Evolutionary conservation across 805 yeast genomes (phyloP), one percentile per base, ranked within the genome.

Genomic region (Candida koratica): DNA sequence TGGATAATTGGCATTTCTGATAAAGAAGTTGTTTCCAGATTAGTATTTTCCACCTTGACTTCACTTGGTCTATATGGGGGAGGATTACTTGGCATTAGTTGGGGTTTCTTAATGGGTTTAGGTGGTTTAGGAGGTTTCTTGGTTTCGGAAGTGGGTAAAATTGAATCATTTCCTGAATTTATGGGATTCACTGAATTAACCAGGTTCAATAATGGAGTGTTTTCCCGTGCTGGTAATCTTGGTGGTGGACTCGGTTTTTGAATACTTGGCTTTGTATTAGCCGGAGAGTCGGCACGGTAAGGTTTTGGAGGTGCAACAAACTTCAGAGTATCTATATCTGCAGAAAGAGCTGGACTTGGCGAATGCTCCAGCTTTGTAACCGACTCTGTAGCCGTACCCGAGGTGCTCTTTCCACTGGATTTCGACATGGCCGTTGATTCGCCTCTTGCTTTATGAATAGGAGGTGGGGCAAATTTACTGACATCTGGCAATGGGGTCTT

Each of bases 81-180:
- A 6, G 58, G 59, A 12, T 51, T 37, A 22, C 17, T 19, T 3
- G 44, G 45, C 41, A 39, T 41, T 3, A 40, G 11, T 14, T 44
- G 32, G 15, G 56, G 48, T 36, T 61, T 60, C 42, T 64, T 69
- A 2, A 47, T 39, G 1, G 75, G 74, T 27, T 66, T 69, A 23
- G 72, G 71, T 9, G 71, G 72, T n/a, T n/a, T n/a, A 14, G 72
- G 69, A 36, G 58, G 60, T 44, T 58, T 61, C 13, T 31, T 31
- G 14, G 22, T 3, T 13, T 15, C 20, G 14, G 28, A 17, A 15
- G 36, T 32, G n/a, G 27, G 5, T 13, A 14, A 17, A 14, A 25
- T 18, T 10, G 45, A 12, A 19, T n/a, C 12, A n/a, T 12, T n/a
- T 6, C 36, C 12, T 8, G 41, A 12, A n/a, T 41, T 8, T n/a